Base-by-base conservation (phyloP, 2,329 filamentous ascomycete genomes). In the Chalaropsis ovoidea region DNA sequence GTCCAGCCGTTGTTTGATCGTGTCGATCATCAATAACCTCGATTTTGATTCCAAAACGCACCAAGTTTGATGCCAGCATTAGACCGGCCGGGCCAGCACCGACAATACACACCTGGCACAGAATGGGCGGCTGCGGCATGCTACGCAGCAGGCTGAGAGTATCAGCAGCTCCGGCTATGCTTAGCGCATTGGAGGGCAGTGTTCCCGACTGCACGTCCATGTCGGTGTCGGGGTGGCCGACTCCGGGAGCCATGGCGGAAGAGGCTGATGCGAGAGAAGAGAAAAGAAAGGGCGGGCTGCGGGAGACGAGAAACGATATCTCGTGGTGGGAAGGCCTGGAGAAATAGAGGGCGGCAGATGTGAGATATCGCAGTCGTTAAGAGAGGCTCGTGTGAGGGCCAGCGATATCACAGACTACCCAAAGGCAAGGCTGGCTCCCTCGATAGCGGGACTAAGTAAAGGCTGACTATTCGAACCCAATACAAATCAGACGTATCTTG, bases 21-120 rank as follows among this genome's bases (percentile, higher is more conserved):
- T 82, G 77, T 69, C 87, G 77, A 72, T 90, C 86, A 75, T 90
- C 88, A 61, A 90, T 78, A 56, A 90, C 79, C 49, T 81, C 79
- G 2, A 83, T 80, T 65, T 83, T 82, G 70, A 89, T 82, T 15
- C 86, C 87, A 70, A 83, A 88, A 8, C 86, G 80, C 19, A 82
- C 81, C 43, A 90, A 77, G 69, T 78, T 79, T 69, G 77, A 76
- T 63, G 78, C 80, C 69, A 82, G 73, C 80, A 83, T 83, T 66
- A 83, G 75, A 67, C 81, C 81, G 15, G 81, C 80, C 2, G 81
- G 81, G 15, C 81, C 81, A 62, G 81, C 81, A 67, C 81, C 81
- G 65, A 83, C 78, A 63, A 83, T 76, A 69, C 80, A 80, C 41
- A 81, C 79, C 69, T 79, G 76, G 60, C 76, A 77, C 69, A 77